Evolutionary conservation across 148 eudicot species (phyloP).

Genomic region (Cornus suecica): DNA sequence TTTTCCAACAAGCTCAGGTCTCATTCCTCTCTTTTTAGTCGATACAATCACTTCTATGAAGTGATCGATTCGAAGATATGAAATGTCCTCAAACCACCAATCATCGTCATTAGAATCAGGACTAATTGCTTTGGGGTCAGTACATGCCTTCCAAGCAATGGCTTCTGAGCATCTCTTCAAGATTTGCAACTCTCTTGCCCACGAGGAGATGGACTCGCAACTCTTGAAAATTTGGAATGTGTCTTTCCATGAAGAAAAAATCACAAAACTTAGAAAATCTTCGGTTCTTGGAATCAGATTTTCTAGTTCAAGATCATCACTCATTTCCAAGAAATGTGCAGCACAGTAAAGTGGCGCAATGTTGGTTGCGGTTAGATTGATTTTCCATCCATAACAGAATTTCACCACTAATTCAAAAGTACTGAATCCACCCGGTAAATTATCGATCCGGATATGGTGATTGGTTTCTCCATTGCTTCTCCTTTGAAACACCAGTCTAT

Average conservation of each 20-base stretch:
- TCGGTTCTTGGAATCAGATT: constrained; percentile 44
- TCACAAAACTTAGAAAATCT: constrained; percentile 32
- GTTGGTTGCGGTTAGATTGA: constrained; percentile 36
- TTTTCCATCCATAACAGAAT: constrained; percentile 47
- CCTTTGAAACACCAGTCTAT: constrained; percentile 31
- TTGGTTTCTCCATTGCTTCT: constrained; percentile 15
- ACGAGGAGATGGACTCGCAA: constrained; percentile 44
- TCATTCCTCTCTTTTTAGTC: constrained; percentile 34
- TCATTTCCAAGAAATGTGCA: constrained; percentile 46
- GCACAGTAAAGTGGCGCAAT: constrained; percentile 39
- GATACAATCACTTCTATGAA: constrained; percentile 40
- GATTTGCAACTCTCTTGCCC: constrained; percentile 31
- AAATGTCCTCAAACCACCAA: constrained; percentile 57
- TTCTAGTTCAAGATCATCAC: constrained; percentile 31
- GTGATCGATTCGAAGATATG: constrained; percentile 46
- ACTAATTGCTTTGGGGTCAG: constrained; percentile 17
- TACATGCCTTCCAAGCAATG: constrained; percentile 49
- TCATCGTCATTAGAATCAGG: constrained; percentile 7
- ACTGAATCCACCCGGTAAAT: constrained; percentile 42
- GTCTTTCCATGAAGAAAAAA: constrained; percentile 53
- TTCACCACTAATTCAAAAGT: constrained; percentile 35
- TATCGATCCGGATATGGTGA: constrained; percentile 21
- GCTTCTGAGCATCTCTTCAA: constrained; percentile 36
- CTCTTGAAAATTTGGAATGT: constrained; percentile 36
- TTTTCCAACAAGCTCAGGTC: constrained; percentile 38